Evolutionary conservation across 2,329 filamentous ascomycete species (phyloP).

Genomic region (Rutstroemia sydowiana): DNA sequence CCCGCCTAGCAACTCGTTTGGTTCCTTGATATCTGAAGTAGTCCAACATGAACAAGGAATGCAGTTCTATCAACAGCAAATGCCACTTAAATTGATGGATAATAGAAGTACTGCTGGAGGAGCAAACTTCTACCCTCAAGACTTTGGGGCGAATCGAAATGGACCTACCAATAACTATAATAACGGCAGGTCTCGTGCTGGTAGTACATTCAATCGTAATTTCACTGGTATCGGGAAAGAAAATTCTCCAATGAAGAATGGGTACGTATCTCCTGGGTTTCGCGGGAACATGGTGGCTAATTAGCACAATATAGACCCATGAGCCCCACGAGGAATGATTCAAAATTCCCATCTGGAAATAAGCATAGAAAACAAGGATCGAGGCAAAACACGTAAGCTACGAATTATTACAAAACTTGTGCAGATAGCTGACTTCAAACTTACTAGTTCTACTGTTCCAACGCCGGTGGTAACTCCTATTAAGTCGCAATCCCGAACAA

Average conservation of each 20-base stretch:
- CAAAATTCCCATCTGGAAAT: neutral
- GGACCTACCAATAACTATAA: too few species aligned
- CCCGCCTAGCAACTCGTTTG: neutral
- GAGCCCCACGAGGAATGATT: neutral
- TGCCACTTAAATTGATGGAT: neutral
- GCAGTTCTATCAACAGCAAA: conserved; percentile 1
- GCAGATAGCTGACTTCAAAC: neutral
- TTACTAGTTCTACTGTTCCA: conserved; percentile 1
- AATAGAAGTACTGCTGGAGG: neutral
- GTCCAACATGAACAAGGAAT: conserved; percentile 6
- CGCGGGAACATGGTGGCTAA: too few species aligned
- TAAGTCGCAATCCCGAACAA: neutral
- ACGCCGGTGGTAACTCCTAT: conserved; percentile 3
- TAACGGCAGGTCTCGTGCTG: neutral
- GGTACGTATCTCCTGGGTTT: neutral
- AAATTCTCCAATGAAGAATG: conserved; percentile 2
- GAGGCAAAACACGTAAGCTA: conserved; percentile 11
- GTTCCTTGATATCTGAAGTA: conserved; percentile 2
- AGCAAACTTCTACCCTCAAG: too few species aligned
- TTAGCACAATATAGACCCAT: too few species aligned
- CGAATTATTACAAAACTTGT: neutral
- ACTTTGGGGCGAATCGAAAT: too few species aligned
- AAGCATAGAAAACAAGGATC: conserved; percentile 7
- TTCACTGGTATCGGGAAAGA: neutral
- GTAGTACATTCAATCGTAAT: neutral